Evolutionary conservation across 1,284 basidiomycete species (phyloP).

Genomic region (Fomitopsis betulina): DNA sequence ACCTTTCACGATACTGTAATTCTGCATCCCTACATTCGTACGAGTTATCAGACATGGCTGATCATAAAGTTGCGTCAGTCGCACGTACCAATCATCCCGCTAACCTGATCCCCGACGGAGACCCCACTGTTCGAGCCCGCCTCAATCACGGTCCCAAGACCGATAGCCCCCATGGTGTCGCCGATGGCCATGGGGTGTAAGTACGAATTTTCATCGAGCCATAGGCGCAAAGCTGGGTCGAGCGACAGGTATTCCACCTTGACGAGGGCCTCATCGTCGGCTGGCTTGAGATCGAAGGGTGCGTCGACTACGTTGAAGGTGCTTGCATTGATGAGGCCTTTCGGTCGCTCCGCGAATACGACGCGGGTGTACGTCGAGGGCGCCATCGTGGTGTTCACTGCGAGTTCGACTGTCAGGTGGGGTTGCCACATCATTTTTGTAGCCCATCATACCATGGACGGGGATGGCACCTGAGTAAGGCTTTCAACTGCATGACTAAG

Average conservation of each 20-base stretch:
- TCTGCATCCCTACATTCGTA: conserved; percentile 23
- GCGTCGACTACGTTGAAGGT: conserved; percentile 67
- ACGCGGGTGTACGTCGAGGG: conserved; percentile 52
- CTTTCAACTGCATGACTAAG: too few relatives aligned
- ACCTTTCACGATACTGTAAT: conserved; percentile 67
- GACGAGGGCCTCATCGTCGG: conserved; percentile 60
- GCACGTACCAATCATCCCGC: conserved; percentile 45
- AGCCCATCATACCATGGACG: too few relatives aligned
- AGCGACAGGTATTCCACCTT: conserved; percentile 73
- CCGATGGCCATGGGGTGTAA: too few relatives aligned
- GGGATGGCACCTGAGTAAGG: too few relatives aligned
- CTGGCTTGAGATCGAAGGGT: conserved; percentile 50
- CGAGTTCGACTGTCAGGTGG: too few relatives aligned
- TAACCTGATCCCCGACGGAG: conserved; percentile 58
- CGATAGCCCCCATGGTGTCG: too few relatives aligned
- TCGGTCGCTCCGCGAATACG: conserved; percentile 71
- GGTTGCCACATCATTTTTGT: too few relatives aligned
- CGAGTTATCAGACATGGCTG: conserved; percentile 56
- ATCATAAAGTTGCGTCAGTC: too few relatives aligned
- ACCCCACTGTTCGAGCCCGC: too few relatives aligned
- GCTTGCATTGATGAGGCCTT: conserved; percentile 54
- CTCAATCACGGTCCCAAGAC: too few relatives aligned
- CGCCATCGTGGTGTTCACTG: background rate
- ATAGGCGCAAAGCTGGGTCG: conserved; percentile 85
- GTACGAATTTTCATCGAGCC: conserved; percentile 34